Conservation (phyloP, 2,329 filamentous ascomycete species). For the Uncinocarpus reesii region DNA sequence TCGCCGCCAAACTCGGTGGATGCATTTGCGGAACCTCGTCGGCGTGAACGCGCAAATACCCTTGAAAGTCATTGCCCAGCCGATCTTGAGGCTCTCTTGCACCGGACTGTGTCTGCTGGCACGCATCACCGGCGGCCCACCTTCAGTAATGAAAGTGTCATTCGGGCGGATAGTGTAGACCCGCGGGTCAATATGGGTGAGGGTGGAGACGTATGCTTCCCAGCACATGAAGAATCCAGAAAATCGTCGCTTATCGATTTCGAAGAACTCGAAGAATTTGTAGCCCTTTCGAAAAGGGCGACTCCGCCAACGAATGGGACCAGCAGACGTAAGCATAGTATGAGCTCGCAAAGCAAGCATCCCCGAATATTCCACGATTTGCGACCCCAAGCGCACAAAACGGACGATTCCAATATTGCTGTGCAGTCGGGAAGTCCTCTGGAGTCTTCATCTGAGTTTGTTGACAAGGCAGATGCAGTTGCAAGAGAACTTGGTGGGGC, state of each 20-base stretch:
- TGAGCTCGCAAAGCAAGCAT: constrained; percentile 43
- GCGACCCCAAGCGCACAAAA: constrained; percentile 36
- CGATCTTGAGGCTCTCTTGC: constrained; percentile 49
- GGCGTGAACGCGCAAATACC: constrained; percentile 64
- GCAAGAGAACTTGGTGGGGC: constrained; percentile 27
- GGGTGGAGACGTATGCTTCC: constrained; percentile 88
- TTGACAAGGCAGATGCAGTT: constrained; percentile 20
- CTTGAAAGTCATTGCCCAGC: constrained; percentile 50
- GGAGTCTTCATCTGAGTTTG: constrained; percentile 24
- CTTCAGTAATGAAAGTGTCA: constrained; percentile 49
- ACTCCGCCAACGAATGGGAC: constrained; percentile 27
- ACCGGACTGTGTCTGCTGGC: constrained; percentile 59
- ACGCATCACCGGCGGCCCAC: constrained; percentile 54
- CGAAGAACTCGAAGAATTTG: constrained; percentile 86
- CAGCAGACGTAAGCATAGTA: constrained; percentile 32
- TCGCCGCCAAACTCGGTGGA: constrained; percentile 97
- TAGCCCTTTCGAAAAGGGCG: constrained; percentile 50
- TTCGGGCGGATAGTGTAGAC: constrained; percentile 39
- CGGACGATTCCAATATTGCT: constrained; percentile 30
- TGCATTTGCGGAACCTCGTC: constrained; percentile 83
- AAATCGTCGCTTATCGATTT: constrained; percentile 80
- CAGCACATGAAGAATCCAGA: constrained; percentile 63
- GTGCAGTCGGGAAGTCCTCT: constrained; percentile 22
- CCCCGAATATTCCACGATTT: constrained; percentile 53
- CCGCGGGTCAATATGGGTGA: constrained; percentile 27